Base-by-base conservation (phyloP, 169 alveolate genomes). In the Babesia sp. region DNA sequence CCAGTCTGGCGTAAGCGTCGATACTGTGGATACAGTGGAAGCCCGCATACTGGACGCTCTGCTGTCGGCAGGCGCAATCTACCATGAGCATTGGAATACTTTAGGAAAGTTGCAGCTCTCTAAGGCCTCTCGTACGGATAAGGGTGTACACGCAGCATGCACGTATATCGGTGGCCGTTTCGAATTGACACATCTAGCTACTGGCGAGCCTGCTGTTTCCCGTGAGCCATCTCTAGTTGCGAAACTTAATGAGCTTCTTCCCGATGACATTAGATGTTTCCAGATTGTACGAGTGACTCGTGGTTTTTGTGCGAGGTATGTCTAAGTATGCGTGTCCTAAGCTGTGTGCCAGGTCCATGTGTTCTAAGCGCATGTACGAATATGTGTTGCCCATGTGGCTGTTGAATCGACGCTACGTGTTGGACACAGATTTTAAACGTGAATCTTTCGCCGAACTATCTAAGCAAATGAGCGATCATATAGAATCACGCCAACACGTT, bases 91-190 rank as follows among this genome's bases (percentile, higher is more conserved):
- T 36, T 31, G 73, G 39, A 76, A 73, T 37, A 37, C 68, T 31
- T 44, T 63, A 28, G 74, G 69, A 60, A 87, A 83, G 51, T 80
- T 84, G 14, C 90, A 73, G 28, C 71, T 89, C 86, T 85, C 96
- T 4, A 84, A 93, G 56, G 93, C 93, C 1, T 94, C 95, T n/a
- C 69, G 96, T 33, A 93, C 96, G 18, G 96, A 93, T 67, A 82
- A 87, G 60, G 96, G 96, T n/a, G 96, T 93, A 1, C 95, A 91
- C 46, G 95, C 95, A 3, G 87, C 86, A 2, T 91, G 91, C 73
- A 85, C 85, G 37, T 83, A 74, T 28, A 75, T 91, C 31, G 90
- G 90, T 2, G 84, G 89, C 24, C 78, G 90, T 26, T 72, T 88
- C 63, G 71, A 88, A 48, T 9, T 87, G 12, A 46, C 61, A 36